Percentiles rank a stretch among this genome's conserved stretches.
Evolutionary conservation across 2,329 filamentous ascomycete species (phyloP).

Genomic region (Dothistroma septosporum): DNA sequence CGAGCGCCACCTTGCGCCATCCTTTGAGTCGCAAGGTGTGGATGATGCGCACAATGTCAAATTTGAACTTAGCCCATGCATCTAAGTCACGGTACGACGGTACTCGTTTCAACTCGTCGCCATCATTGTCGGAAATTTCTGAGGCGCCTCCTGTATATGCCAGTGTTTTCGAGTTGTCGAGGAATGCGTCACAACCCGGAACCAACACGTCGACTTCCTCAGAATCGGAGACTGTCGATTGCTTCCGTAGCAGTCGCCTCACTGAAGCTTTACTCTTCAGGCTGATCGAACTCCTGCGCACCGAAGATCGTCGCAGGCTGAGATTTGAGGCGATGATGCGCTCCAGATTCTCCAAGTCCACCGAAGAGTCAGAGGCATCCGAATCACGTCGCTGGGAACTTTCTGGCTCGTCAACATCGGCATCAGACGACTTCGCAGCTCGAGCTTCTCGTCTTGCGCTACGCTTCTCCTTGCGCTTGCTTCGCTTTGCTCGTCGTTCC

Average conservation of each 20-base stretch:
- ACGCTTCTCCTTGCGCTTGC: constrained; percentile 39
- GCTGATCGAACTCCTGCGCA: constrained; percentile 14
- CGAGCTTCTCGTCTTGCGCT: constrained; percentile 8
- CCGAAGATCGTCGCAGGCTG: constrained; percentile 29
- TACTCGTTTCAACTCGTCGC: constrained; percentile 21
- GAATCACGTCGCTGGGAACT: constrained; percentile 16
- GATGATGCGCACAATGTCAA: constrained; percentile 80
- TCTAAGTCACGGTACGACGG: constrained; percentile 42
- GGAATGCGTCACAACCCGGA: constrained; percentile 73
- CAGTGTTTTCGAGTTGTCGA: constrained; percentile 89
- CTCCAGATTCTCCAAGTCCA: constrained; percentile 74
- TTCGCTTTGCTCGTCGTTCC: constrained; percentile 67
- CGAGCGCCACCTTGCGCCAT: constrained; percentile 78
- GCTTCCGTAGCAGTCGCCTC: constrained; percentile 34
- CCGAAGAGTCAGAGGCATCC: constrained; percentile 21
- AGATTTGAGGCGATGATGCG: constrained; percentile 66
- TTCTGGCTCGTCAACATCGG: neutral
- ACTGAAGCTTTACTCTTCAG: constrained; percentile 26
- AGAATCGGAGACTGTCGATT: constrained; percentile 66
- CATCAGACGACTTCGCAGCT: constrained; percentile 1
- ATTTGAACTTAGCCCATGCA: constrained; percentile 83
- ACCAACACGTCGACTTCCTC: constrained; percentile 77
- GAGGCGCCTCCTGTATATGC: constrained; percentile 61
- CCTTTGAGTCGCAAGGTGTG: constrained; percentile 88
- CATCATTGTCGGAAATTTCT: constrained; percentile 49